Conservation (phyloP, 2,329 filamentous ascomycete genomes). For the Onygenales sp. region DNA sequence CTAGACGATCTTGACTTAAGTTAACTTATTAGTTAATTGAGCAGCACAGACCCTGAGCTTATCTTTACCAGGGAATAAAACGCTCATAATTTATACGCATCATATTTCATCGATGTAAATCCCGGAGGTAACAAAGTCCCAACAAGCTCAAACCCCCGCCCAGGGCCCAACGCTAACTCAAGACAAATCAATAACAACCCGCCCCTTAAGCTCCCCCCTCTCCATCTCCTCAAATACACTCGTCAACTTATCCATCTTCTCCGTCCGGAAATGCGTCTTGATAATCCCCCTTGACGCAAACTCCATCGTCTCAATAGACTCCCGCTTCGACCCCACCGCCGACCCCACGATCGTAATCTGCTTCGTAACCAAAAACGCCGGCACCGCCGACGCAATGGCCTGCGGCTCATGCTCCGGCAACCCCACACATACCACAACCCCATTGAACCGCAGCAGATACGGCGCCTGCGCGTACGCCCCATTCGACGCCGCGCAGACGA, state of each 20-base stretch:
- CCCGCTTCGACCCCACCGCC: conserved; percentile 42
- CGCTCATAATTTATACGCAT: no score
- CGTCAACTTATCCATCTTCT: conserved; percentile 40
- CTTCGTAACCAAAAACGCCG: conserved; percentile 31
- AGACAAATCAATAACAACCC: conserved; percentile 39
- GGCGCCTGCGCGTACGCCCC: conserved; percentile 42
- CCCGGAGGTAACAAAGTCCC: no score
- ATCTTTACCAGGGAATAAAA: no score
- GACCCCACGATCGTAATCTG: conserved; percentile 41
- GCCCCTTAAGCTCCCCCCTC: conserved; percentile 34
- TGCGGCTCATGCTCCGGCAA: conserved; percentile 38
- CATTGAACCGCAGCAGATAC: conserved; percentile 39
- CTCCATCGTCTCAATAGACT: conserved; percentile 41
- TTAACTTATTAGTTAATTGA: no score
- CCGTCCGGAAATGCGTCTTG: conserved; percentile 35
- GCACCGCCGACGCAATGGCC: conserved; percentile 38
- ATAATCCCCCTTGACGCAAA: conserved; percentile 40
- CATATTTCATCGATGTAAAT: no score
- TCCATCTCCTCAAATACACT: conserved; percentile 38
- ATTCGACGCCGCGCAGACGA: conserved; percentile 47
- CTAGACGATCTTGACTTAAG: no score
- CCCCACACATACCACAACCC: conserved; percentile 44
- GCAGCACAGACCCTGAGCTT: no score
- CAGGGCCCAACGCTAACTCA: background rate
- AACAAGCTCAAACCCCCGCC: no score